Evolutionary conservation across 768 basidiomycete genomes (phyloP).

Genomic region (Coprinopsis marcescibilis): DNA sequence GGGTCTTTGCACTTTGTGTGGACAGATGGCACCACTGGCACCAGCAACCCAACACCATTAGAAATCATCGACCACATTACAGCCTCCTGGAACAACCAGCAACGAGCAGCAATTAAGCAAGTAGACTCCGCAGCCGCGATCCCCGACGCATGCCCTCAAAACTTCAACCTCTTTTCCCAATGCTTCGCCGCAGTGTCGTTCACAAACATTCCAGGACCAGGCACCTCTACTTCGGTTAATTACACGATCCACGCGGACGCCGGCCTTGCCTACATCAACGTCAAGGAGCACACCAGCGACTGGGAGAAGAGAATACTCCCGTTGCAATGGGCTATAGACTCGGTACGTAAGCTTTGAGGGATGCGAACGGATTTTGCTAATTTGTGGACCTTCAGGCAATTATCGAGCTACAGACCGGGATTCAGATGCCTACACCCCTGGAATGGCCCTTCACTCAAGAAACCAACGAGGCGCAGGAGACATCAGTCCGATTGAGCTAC

Average conservation of each 20-base stretch:
- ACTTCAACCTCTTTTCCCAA: slow-evolving; percentile 63
- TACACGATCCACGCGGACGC: slow-evolving; percentile 70
- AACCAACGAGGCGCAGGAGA: slow-evolving; percentile 59
- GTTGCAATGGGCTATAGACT: slow-evolving; percentile 72
- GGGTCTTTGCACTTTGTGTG: slow-evolving; percentile 52
- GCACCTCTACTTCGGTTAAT: slow-evolving; percentile 34
- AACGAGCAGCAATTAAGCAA: slow-evolving; percentile 44
- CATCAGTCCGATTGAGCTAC: slow-evolving; percentile 52
- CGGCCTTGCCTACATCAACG: slow-evolving; percentile 61
- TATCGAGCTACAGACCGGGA: slow-evolving; percentile 61
- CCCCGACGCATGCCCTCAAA: slow-evolving; percentile 57
- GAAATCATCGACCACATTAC: slow-evolving; percentile 61
- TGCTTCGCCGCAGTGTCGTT: slow-evolving; percentile 70
- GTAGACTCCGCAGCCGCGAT: slow-evolving; percentile 45
- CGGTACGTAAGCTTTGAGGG: slow-evolving; percentile 32
- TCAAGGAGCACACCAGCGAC: slow-evolving; percentile 58
- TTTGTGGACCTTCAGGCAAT: slow-evolving; percentile 44
- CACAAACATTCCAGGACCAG: slow-evolving; percentile 43
- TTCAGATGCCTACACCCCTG: slow-evolving; percentile 47
- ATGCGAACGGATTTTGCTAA: background rate
- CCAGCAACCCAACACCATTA: slow-evolving; percentile 45
- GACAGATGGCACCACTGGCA: slow-evolving; percentile 61
- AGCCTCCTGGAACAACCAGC: slow-evolving; percentile 39
- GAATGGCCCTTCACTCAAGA: slow-evolving; percentile 71
- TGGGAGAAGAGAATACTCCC: slow-evolving; percentile 65